phyloP scores from a whole-genome alignment of 1,139 yeast species.

The Debaryomycetaceae sp. region DNA sequence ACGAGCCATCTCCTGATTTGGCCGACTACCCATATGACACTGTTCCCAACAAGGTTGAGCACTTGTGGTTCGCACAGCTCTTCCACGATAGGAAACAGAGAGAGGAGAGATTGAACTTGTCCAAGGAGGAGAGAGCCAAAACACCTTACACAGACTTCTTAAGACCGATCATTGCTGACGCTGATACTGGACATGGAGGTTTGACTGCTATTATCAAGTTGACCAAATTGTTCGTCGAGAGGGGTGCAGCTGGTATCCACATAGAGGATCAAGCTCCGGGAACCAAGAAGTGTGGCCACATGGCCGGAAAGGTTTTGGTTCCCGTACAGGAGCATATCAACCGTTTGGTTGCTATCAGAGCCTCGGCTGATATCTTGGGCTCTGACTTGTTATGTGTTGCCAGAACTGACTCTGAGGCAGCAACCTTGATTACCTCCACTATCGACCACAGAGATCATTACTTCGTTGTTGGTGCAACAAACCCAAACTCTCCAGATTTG shows the following conservation, averaged over 20 bases:
- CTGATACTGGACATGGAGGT: constrained; percentile 99
- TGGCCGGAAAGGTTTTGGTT: constrained; percentile 97
- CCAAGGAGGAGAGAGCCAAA: constrained; percentile 63
- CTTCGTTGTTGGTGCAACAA: constrained; percentile 87
- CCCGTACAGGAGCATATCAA: constrained; percentile 97
- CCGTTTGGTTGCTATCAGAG: constrained; percentile 90
- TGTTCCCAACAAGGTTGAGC: constrained; percentile 97
- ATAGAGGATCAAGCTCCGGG: constrained; percentile 99
- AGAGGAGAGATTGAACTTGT: constrained; percentile 67
- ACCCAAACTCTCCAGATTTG: constrained; percentile 72
- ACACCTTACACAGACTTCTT: constrained; percentile 71
- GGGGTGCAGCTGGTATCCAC: constrained; percentile 99
- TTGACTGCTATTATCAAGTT: constrained; percentile 92
- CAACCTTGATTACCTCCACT: constrained; percentile 88
- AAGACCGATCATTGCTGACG: constrained; percentile 95
- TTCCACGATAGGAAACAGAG: constrained; percentile 97
- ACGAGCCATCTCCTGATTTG: constrained; percentile 96
- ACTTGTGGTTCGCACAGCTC: constrained; percentile 92
- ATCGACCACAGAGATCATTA: constrained; percentile 94
- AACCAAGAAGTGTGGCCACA: constrained; percentile 95
- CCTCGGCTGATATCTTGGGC: constrained; percentile 92
- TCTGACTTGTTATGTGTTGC: constrained; percentile 85
- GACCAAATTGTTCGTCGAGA: constrained; percentile 93
- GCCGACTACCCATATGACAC: constrained; percentile 99
- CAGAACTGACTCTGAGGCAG: constrained; percentile 97